Conservation (phyloP, 805 yeast genomes). For the Candida verbasci region DNA sequence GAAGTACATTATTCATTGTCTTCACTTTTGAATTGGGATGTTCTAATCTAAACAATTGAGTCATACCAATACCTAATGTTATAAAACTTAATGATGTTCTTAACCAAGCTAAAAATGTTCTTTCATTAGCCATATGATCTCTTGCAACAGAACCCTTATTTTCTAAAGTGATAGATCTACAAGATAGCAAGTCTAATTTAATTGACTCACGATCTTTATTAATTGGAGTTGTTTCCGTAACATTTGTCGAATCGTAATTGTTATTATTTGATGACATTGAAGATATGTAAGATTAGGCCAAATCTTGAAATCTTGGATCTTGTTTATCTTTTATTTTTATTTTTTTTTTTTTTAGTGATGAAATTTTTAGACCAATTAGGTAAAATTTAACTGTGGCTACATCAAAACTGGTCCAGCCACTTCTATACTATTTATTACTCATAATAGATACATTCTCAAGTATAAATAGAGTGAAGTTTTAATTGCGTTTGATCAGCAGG, state of each 20-base stretch:
- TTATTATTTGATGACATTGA: no score
- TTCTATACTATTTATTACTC: no score
- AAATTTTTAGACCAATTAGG: no score
- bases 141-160: conserved; percentile 58
- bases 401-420: neutral
- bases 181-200: conserved; percentile 12
- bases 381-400: neutral
- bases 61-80: conserved; percentile 56
- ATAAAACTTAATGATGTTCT: conserved; percentile 56
- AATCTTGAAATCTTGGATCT: no score
- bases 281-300: neutral
- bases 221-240: no score
- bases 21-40: conserved; percentile 14
- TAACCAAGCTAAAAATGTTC: conserved; percentile 63
- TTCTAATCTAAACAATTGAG: conserved; percentile 51
- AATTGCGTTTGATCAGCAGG: no score
- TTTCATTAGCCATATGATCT: conserved; percentile 61
- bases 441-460: no score
- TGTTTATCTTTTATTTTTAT: no score
- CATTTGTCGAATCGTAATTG: no score
- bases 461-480: no score
- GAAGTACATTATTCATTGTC: conserved; percentile 10
- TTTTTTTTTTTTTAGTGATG: no score
- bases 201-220: no score
- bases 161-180: conserved; percentile 26